Conservation (phyloP, 2,329 filamentous ascomycete species). For the Colletotrichum coccodes region DNA sequence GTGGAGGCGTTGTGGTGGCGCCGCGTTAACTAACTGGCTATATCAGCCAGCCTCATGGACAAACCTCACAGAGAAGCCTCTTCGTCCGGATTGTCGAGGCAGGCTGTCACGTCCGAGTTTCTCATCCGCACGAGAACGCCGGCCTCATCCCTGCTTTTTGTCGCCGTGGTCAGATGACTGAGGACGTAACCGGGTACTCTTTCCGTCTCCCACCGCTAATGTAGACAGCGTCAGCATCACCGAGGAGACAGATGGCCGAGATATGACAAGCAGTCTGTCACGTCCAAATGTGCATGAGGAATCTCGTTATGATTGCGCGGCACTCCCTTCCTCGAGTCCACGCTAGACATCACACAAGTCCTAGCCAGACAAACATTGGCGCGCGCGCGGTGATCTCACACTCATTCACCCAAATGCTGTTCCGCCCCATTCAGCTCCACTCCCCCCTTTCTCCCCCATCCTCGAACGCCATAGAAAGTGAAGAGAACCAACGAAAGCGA, state of each 20-base stretch:
- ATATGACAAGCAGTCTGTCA: not conserved
- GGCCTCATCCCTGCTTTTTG: not conserved
- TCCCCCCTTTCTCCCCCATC: not conserved
- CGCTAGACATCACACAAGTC: constrained; percentile 2
- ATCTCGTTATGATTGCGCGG: not conserved
- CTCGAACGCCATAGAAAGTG: constrained; percentile 1
- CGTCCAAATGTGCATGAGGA: not conserved
- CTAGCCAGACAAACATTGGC: not conserved
- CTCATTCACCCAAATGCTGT: not conserved
- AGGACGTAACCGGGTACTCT: not conserved
- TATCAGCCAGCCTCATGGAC: constrained; percentile 14
- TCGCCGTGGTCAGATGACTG: not conserved
- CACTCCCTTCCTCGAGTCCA: not conserved
- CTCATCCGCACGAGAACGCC: not conserved
- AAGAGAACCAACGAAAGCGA: not conserved
- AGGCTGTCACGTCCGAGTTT: not conserved
- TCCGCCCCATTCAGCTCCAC: not conserved
- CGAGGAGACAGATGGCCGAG: not conserved
- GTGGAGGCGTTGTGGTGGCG: not conserved
- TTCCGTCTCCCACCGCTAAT: not conserved
- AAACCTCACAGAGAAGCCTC: no score
- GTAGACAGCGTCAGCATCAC: not conserved
- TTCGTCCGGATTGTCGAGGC: not conserved
- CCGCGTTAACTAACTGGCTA: not conserved
- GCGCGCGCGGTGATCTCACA: not conserved